Conservation (phyloP, 148 eudicot species). For the Rhododendron griersonianum region DNA sequence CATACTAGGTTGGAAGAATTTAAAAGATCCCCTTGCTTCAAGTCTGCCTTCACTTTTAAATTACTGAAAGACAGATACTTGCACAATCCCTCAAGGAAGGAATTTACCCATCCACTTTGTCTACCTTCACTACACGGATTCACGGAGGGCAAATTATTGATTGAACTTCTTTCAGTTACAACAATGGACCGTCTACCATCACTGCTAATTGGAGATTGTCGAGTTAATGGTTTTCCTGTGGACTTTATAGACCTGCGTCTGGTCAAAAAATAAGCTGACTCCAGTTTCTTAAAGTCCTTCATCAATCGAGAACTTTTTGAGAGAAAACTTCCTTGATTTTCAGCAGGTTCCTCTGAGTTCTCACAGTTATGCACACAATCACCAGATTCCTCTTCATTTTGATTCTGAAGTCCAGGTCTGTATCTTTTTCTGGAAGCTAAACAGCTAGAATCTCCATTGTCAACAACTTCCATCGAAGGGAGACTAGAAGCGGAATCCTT, state of each 20-base stretch:
- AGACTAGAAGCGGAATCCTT: conserved; percentile 31
- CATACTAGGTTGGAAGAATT: conserved; percentile 89
- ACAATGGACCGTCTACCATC: conserved; percentile 65
- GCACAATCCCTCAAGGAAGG: conserved; percentile 85
- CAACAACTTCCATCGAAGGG: conserved; percentile 19
- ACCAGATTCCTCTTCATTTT: conserved; percentile 28
- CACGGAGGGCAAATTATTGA: conserved; percentile 41
- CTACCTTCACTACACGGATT: conserved; percentile 29
- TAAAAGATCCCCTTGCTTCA: conserved; percentile 92
- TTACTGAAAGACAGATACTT: conserved; percentile 72
- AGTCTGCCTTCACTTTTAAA: conserved; percentile 78
- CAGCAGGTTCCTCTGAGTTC: conserved; percentile 24
- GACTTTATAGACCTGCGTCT: conserved; percentile 55
- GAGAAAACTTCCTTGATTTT: conserved; percentile 38
- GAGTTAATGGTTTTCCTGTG: conserved; percentile 34
- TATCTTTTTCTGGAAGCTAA: conserved; percentile 47
- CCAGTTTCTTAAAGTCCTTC: conserved; percentile 82
- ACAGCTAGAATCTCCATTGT: conserved; percentile 37
- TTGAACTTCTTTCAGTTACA: conserved; percentile 57
- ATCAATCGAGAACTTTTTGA: conserved; percentile 62
- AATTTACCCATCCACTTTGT: conserved; percentile 73
- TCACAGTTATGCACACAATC: conserved; percentile 28
- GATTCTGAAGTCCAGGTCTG: conserved; percentile 34
- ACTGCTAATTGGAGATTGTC: conserved; percentile 52
- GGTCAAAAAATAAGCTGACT: conserved; percentile 75